Evolutionary conservation across 306 rosid species (phyloP).

Genomic region (Abrus pulchellus): DNA sequence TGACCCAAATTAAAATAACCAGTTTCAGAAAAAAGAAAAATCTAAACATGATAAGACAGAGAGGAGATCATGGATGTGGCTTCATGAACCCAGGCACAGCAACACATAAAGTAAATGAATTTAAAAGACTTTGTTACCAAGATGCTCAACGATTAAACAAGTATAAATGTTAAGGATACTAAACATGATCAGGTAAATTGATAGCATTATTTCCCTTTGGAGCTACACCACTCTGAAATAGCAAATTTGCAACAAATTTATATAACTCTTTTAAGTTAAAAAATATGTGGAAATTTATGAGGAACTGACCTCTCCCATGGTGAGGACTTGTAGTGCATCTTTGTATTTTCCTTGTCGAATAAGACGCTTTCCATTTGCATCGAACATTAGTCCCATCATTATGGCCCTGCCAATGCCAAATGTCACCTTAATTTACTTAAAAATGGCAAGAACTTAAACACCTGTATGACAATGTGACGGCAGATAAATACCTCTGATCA

Average conservation of each 20-base stretch:
- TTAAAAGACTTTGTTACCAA: too few relatives aligned
- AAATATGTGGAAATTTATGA: too few relatives aligned
- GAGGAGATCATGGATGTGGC: background rate
- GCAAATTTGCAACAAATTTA: background rate
- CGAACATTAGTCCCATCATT: slow-evolving; percentile 98
- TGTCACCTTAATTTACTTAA: too few relatives aligned
- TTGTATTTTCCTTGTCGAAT: slow-evolving; percentile 64
- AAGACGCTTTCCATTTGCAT: slow-evolving; percentile 79
- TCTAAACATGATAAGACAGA: background rate
- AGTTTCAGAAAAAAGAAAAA: background rate
- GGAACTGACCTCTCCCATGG: slow-evolving; percentile 87
- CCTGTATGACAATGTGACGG: too few relatives aligned
- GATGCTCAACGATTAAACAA: background rate
- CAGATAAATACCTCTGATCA: slow-evolving; percentile 71
- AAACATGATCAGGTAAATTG: background rate
- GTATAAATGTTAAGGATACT: too few relatives aligned
- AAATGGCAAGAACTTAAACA: too few relatives aligned
- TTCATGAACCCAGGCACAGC: background rate
- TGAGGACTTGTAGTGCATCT: slow-evolving; percentile 89
- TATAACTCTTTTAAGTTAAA: too few relatives aligned
- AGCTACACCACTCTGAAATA: background rate
- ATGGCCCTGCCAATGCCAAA: slow-evolving; percentile 72
- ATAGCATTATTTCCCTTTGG: slow-evolving; percentile 1
- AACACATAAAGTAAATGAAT: background rate
- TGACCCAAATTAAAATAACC: background rate